phyloP scores from a whole-genome alignment of 106 monocot species.

The Xerophyta viscosa region DNA sequence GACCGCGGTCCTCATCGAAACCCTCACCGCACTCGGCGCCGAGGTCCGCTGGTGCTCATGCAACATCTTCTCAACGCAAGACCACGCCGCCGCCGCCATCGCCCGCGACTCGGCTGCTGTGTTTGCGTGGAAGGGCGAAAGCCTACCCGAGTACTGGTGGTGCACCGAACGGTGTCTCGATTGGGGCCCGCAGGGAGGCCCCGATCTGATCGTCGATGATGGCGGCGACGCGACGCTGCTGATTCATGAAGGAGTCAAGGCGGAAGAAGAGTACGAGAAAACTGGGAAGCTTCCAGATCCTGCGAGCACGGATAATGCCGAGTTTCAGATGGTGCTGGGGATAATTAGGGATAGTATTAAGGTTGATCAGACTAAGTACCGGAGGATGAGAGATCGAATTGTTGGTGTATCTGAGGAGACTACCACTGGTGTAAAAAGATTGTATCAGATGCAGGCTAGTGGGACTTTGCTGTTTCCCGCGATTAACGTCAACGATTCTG shows the following conservation, averaged over 20 bases:
- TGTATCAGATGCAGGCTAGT: slow-evolving; percentile 80
- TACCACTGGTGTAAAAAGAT: slow-evolving; percentile 69
- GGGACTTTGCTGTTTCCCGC: slow-evolving; percentile 70
- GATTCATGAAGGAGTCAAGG: slow-evolving; percentile 80
- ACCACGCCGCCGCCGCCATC: slow-evolving; percentile 79
- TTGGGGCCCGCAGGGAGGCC: slow-evolving; percentile 64
- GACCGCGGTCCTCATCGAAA: slow-evolving; percentile 87
- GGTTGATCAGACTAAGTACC: slow-evolving; percentile 56
- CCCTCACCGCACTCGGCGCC: slow-evolving; percentile 73
- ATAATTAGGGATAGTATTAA: slow-evolving; percentile 57
- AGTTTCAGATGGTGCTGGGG: slow-evolving; percentile 75
- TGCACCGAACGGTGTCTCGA: slow-evolving; percentile 82
- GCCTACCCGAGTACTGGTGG: slow-evolving; percentile 92
- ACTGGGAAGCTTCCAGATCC: slow-evolving; percentile 63
- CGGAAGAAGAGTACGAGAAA: slow-evolving; percentile 79
- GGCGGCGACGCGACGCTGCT: slow-evolving; percentile 73
- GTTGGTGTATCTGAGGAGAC: slow-evolving; percentile 81
- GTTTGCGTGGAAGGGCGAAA: slow-evolving; percentile 95
- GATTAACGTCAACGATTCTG: slow-evolving; percentile 80
- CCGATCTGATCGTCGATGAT: slow-evolving; percentile 91
- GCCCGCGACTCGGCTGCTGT: slow-evolving; percentile 70
- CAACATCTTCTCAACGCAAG: slow-evolving; percentile 92
- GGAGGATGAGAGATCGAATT: slow-evolving; percentile 72
- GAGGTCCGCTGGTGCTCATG: slow-evolving; percentile 92
- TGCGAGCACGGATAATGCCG: slow-evolving; percentile 54